phyloP scores from a whole-genome alignment of 2,329 filamentous ascomycete genomes.

The Blumeria graminis region DNA sequence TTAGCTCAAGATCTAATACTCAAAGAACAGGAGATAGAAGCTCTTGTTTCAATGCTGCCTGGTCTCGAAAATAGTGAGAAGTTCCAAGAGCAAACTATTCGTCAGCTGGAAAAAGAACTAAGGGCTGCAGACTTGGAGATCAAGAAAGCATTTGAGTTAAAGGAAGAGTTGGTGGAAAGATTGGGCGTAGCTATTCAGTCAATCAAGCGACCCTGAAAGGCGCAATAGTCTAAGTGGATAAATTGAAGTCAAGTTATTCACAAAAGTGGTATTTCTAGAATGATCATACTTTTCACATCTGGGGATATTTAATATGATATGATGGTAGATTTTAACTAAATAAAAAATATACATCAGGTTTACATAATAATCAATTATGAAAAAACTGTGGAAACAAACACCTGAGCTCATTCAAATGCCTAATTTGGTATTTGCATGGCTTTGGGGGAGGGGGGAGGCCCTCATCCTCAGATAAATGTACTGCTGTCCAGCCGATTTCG shows the following conservation, averaged over 20 bases:
- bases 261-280: too few species aligned
- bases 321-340: too few species aligned
- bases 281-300: too few species aligned
- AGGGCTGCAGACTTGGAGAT: slow-evolving; percentile 37
- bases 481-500: slow-evolving; percentile 63
- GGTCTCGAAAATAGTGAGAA: slow-evolving; percentile 56
- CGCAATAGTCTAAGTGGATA: neutral
- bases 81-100: slow-evolving; percentile 46
- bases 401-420: slow-evolving; percentile 50
- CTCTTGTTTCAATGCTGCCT: slow-evolving; percentile 48
- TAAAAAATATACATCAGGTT: too few species aligned
- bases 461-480: slow-evolving; percentile 64
- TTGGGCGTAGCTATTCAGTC: slow-evolving; percentile 36
- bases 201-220: slow-evolving; percentile 28
- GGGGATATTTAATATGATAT: too few species aligned
- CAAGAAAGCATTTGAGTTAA: slow-evolving; percentile 37
- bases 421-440: slow-evolving; percentile 53
- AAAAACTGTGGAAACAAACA: slow-evolving; percentile 66
- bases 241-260: too few species aligned
- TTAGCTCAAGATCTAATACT: slow-evolving; percentile 52
- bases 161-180: slow-evolving; percentile 32
- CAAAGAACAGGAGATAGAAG: slow-evolving; percentile 66
- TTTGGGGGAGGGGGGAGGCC: slow-evolving; percentile 30
- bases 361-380: too few species aligned
- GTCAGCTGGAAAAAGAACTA: slow-evolving; percentile 39